Percentiles rank a stretch among this genome's conserved stretches.
Conservation (phyloP, 2,329 filamentous ascomycete species). For the Colletotrichum gigasporum region DNA sequence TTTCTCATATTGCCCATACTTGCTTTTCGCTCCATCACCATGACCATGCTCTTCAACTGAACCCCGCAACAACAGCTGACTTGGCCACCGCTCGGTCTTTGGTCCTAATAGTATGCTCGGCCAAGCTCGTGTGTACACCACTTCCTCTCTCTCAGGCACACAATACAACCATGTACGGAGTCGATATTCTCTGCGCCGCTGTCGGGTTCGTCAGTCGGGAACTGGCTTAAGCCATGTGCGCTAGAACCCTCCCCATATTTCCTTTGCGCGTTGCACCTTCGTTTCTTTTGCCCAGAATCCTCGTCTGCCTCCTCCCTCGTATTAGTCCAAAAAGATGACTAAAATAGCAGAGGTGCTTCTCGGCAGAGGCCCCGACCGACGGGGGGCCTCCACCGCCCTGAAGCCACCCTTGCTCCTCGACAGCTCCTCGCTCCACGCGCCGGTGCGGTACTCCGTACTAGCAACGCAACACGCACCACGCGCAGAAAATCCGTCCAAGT, state of each 20-base stretch:
- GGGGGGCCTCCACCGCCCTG: not conserved
- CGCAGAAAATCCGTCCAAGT: not conserved
- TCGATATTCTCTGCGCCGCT: slow-evolving; percentile 16
- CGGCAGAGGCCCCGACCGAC: slow-evolving; percentile 12
- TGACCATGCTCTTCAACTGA: not conserved
- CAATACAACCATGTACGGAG: not conserved
- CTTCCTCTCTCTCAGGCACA: not conserved
- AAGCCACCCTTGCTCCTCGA: not conserved
- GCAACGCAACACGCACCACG: not conserved
- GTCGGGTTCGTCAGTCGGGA: not conserved
- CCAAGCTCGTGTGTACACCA: slow-evolving; percentile 7
- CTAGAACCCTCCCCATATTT: slow-evolving; percentile 3
- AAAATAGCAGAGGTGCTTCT: slow-evolving; percentile 8
- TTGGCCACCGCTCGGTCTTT: not conserved
- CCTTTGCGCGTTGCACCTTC: not conserved
- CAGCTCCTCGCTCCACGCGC: not conserved
- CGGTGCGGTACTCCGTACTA: not conserved
- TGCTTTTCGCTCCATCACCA: not conserved
- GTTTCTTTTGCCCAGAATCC: slow-evolving; percentile 28
- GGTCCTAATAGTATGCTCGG: no score
- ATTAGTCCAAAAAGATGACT: slow-evolving; percentile 2
- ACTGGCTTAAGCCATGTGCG: not conserved
- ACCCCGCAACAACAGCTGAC: slow-evolving; percentile 8
- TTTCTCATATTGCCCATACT: slow-evolving; percentile 13
- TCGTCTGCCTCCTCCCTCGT: slow-evolving; percentile 5